phyloP scores from a whole-genome alignment of 2,329 filamentous ascomycete genomes.

The Aspergillus floridensis region DNA sequence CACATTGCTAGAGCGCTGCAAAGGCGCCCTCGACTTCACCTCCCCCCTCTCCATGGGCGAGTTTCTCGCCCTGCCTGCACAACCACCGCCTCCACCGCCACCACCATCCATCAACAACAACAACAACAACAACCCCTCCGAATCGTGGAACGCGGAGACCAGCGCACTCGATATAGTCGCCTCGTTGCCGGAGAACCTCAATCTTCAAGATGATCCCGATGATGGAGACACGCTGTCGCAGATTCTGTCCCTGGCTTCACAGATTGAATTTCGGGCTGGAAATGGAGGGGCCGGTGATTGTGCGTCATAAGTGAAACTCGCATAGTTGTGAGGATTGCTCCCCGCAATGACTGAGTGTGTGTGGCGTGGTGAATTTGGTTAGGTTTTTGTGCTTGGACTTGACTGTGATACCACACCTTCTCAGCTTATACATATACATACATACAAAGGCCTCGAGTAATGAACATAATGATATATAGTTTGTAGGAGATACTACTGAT shows the following conservation, averaged over 20 bases:
- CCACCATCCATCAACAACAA: background rate
- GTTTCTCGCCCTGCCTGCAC: conserved; percentile 24
- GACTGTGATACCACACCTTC: too few species aligned
- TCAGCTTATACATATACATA: too few species aligned
- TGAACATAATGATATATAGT: too few species aligned
- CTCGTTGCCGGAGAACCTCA: conserved; percentile 2
- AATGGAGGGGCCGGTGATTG: background rate
- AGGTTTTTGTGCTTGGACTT: too few species aligned
- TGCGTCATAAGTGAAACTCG: background rate
- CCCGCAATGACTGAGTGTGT: too few species aligned
- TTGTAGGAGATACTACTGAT: too few species aligned
- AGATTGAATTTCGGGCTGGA: conserved; percentile 2
- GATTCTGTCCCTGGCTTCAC: conserved; percentile 8
- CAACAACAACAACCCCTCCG: background rate
- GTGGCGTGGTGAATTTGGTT: too few species aligned
- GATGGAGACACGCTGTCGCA: conserved; percentile 1
- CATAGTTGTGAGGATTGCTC: too few species aligned
- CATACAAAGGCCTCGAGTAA: too few species aligned
- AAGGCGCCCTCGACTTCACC: conserved; percentile 31
- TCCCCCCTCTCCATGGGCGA: conserved; percentile 30
- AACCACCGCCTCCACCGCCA: background rate
- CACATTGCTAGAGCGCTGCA: conserved; percentile 31
- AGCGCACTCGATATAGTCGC: conserved; percentile 4
- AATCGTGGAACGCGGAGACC: background rate
- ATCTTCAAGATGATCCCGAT: conserved; percentile 2